Evolutionary conservation across 225 moss, liverwort and hornwort species (phyloP), one percentile per base, ranked within the genome.

Genomic region (Marchantia polymorpha): DNA sequence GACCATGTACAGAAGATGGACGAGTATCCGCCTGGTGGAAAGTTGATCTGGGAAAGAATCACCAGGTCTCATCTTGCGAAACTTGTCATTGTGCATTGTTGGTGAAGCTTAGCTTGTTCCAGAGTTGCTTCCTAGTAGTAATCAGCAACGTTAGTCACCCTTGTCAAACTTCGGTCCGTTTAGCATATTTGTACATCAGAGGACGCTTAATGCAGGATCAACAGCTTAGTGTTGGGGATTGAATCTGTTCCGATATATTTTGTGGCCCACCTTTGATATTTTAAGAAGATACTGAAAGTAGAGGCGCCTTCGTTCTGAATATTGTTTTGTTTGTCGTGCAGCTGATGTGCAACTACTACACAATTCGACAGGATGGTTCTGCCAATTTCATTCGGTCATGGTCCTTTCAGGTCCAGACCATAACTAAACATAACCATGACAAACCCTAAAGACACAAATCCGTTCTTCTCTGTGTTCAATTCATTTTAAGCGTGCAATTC

Each of bases 281-380:
- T 56, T 56, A 19, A 56, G 5, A 56, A 19, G 39, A 19, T 12
- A 19, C 56, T 56, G 56, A 56, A 12, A 56, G 19, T 56, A 12
- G 2, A 39, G 39, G 39, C 39, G 19, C 56, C 13, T 56, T 56
- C 2, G 56, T 13, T 1, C 0, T 80, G 17, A 30, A 72, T 29
- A 67, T 22, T 70, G 20, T 22, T 72, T 68, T 47, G 9, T 67
- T 12, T 26, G 3, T 1, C 53, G 48, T 73, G 86, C 92, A 99
- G 93, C 93, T 99, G 72, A 88, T 99, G 79, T 93, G 99, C 89
- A 99, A 99, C 84, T 95, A 92, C 56, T 99, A 95, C 52, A 95
- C 99, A 58, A 89, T 93, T 73, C 83, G 95, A 67, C 99, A 99
- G 86, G 95, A 99, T 82, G 89, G 93, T 26, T 99, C 99, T 54